Percentiles rank a stretch among this genome's conserved stretches.
Evolutionary conservation across 169 alveolate genomes (phyloP).

Genomic region (Plasmodium chabaudi): DNA sequence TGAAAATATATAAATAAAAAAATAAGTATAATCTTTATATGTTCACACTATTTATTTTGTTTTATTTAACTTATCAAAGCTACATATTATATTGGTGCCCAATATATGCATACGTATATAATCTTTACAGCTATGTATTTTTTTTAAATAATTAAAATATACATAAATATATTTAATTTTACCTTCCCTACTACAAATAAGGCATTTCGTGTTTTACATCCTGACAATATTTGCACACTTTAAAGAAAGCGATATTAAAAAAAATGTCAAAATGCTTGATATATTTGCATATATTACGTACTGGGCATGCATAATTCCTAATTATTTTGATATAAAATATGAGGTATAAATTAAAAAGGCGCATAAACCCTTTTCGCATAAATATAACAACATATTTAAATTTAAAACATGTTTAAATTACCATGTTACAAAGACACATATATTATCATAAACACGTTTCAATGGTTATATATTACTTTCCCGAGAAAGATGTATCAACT

Average conservation of each 20-base stretch:
- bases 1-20: slow-evolving; percentile 2
- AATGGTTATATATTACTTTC: slow-evolving; percentile 27
- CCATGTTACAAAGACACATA: slow-evolving; percentile 85
- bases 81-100: no score
- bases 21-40: not conserved
- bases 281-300: not conserved
- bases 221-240: slow-evolving; percentile 85
- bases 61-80: not conserved
- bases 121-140: not conserved
- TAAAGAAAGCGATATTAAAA: not conserved
- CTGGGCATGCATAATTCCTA: no score
- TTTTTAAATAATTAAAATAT: not conserved
- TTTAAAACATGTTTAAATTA: slow-evolving; percentile 12
- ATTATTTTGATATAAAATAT: no score
- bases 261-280: not conserved
- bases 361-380: no score
- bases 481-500: slow-evolving; percentile 30
- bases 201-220: slow-evolving; percentile 84
- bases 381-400: no score
- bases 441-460: not conserved
- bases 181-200: slow-evolving; percentile 84
- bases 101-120: no score
- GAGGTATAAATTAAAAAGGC: no score
- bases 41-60: not conserved
- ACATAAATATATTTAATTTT: not conserved